Base-by-base conservation (phyloP, 2,329 filamentous ascomycete genomes). In the Rutstroemia sp. region DNA sequence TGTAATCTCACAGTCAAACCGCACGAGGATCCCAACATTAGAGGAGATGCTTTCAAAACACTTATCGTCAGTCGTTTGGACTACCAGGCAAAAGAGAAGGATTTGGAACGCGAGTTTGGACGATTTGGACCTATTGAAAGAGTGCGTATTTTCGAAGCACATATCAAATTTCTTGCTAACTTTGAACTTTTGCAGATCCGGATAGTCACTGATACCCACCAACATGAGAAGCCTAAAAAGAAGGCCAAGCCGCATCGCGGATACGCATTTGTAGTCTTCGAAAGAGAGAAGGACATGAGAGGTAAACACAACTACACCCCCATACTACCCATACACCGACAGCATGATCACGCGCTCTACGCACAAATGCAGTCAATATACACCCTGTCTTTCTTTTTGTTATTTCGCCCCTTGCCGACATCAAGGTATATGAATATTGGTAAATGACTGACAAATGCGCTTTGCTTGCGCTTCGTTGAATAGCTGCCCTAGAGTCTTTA, bases 211-310 rank as follows among this genome's bases (percentile, higher is more conserved):
- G 87, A 95, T 70, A 86, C 84, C 4, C 83, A 89, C 65, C 80
- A 83, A 59, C 74, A 80, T 64, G 81, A 81, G 68, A 87, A 80
- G 72, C 82, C 79, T 56, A 88, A 86, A 67, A 90, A 92, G 74
- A 86, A 89, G 70, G 87, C 87, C 69, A 91, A 91, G 75, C 76
- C 86, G 51, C 89, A 95, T 69, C 81, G 87, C 67, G 94, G 94
- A 60, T 99, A 99, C 73, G 94, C 90, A 60, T 99, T 99, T 70
- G 87, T 99, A 65, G 89, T 97, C 54, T 99, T 92, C 70, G 92
- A 97, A 74, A 87, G 89, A 72, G 94, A 97, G 75, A 92, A 92
- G 74, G 94, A 97, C 71, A 96, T 97, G 92, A 95, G 95, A 90
- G 91, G 92, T 96, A 95, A 83, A 76, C 73, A 48, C 73, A 71